These are phyloP conservation scores for Phytophthora crassamura DNA, from an alignment of 352 stramenopile genomes.

Conservation along the genomic window DNA sequence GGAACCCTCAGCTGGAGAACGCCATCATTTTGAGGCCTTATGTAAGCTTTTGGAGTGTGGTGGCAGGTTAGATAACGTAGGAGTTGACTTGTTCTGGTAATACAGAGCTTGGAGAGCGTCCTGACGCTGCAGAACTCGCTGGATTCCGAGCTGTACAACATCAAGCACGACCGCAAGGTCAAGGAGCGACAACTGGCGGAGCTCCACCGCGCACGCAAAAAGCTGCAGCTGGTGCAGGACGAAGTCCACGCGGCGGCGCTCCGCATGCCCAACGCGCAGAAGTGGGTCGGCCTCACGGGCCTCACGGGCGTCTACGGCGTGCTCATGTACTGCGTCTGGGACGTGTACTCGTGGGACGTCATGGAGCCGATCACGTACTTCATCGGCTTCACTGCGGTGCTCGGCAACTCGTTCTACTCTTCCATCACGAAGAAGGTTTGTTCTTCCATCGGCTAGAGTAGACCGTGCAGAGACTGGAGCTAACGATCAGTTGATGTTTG, in stretches of 20 bases:
- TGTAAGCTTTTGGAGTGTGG: slow-evolving; percentile 33
- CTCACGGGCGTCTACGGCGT: slow-evolving; percentile 74
- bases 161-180: slow-evolving; percentile 68
- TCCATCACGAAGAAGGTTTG: slow-evolving; percentile 74
- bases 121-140: slow-evolving; percentile 74
- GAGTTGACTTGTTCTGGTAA: neutral
- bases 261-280: slow-evolving; percentile 72
- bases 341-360: slow-evolving; percentile 90
- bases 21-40: slow-evolving; percentile 75
- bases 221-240: slow-evolving; percentile 51
- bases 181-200: slow-evolving; percentile 61
- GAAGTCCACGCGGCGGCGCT: slow-evolving; percentile 54
- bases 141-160: slow-evolving; percentile 77
- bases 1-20: slow-evolving; percentile 70
- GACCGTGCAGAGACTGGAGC: neutral
- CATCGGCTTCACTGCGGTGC: slow-evolving; percentile 86
- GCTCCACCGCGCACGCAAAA: slow-evolving; percentile 54
- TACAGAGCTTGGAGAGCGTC: slow-evolving; percentile 74
- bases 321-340: slow-evolving; percentile 86
- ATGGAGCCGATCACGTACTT: slow-evolving; percentile 93
- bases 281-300: slow-evolving; percentile 69
- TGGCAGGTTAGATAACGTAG: neutral
- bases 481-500: neutral
- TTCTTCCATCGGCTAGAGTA: neutral
- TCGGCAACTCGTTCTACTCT: slow-evolving; percentile 86